Evolutionary conservation across 1,139 yeast genomes (phyloP), one percentile per base, ranked within the genome.

Genomic region (Wickerhamomyces sp.): DNA sequence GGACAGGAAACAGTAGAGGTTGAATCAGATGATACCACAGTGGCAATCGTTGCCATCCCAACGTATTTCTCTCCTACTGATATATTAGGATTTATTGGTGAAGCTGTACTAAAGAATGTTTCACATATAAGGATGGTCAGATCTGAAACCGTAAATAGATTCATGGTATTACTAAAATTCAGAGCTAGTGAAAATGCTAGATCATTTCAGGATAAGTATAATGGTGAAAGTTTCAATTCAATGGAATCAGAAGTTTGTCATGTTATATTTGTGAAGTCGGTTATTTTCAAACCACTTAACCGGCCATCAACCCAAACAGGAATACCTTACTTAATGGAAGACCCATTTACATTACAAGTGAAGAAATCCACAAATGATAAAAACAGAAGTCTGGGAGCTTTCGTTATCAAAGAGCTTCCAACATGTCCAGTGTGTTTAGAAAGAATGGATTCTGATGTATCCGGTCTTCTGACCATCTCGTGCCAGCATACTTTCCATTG

Each of bases 401-500:
- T 18, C 1, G 36, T 53, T 6, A 57, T 74, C 18, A 67, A 77
- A 23, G 97, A 91, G 60, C 69, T 91, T 18, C 96, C 98, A 0
- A 85, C 95, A 0, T 91, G 98, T 59, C 96, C 97, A 0, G 97
- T 91, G 0, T 91, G 98, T 60, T 69, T 91, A 27, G 98, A 91
- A 57, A 70, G 95, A 52, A 83, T 91, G 85, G 98, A 91, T 62
- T 74, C 93, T 2, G 77, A 78, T 27, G 72, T 85, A 7, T 83
- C 95, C 0, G 98, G 98, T 0, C 67, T 91, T 14, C 68, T 90
- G 11, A 91, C 97, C 0, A 90, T 88, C 41, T 89, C 94, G 0
- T 91, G 97, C 53, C 96, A 88, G 61, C 97, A 91, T 61, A 89
- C 96, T 0, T 91, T 89, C 64, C 97, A 91, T 63, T 90, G 96